Conservation (phyloP, 1,284 basidiomycete genomes). For the Microbotryomycetes sp. region DNA sequence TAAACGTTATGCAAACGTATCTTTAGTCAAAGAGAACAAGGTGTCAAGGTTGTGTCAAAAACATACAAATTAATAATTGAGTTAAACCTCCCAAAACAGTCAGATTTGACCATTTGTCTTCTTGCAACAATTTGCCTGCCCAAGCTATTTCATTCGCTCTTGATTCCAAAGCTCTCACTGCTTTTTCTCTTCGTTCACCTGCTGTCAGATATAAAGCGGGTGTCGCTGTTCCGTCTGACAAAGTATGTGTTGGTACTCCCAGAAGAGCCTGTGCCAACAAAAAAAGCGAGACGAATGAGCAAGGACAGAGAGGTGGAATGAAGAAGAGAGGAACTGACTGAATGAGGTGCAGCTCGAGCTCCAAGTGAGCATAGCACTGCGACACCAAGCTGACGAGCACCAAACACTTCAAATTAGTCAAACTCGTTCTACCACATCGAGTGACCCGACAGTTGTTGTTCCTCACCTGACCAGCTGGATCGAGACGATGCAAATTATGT, state of each 20-base stretch:
- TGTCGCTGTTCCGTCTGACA: conserved; percentile 4
- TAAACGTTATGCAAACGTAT: not conserved
- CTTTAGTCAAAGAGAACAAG: not conserved
- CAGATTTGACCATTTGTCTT: conserved; percentile 1
- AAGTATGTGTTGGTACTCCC: conserved; percentile 8
- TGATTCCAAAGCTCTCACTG: conserved; percentile 20
- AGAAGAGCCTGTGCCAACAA: conserved; percentile 15
- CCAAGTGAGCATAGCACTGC: conserved; percentile 27
- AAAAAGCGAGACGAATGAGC: no score
- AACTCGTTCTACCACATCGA: not conserved
- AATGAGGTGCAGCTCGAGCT: conserved; percentile 25
- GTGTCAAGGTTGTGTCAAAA: not conserved
- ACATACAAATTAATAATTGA: conserved; percentile 29
- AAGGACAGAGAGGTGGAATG: no score
- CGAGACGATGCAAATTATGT: conserved; percentile 4
- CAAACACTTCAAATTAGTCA: not conserved
- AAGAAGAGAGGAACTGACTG: no score
- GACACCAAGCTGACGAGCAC: conserved; percentile 11
- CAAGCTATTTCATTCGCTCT: conserved; percentile 21
- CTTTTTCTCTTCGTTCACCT: conserved; percentile 26
- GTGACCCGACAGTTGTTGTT: no score
- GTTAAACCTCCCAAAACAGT: conserved; percentile 21
- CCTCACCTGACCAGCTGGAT: conserved; percentile 9
- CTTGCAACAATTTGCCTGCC: conserved; percentile 4
- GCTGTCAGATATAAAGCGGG: conserved; percentile 21